phyloP scores from a whole-genome alignment of 768 basidiomycete genomes.

The Trametes coccinea region DNA sequence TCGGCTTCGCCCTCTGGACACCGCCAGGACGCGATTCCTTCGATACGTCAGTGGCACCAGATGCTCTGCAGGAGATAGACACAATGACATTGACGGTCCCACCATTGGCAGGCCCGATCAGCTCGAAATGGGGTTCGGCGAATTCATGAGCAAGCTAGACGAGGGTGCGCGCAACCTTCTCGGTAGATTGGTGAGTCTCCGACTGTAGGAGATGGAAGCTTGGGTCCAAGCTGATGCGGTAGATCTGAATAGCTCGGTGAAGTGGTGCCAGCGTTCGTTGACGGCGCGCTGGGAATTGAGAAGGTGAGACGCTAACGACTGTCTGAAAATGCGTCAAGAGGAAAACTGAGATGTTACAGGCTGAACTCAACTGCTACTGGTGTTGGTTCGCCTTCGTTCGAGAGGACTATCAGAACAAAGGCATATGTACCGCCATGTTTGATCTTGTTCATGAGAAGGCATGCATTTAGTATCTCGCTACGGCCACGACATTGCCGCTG shows the following conservation, averaged over 20 bases:
- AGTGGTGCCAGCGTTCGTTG: not conserved
- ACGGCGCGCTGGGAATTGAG: not conserved
- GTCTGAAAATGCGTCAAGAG: no score
- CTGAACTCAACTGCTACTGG: slow-evolving; percentile 16
- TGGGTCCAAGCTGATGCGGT: no score
- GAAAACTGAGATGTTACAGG: not conserved
- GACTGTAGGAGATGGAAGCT: not conserved
- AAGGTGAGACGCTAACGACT: not conserved
- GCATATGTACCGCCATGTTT: slow-evolving; percentile 16
- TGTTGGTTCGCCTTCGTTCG: slow-evolving; percentile 21
- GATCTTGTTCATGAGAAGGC: slow-evolving; percentile 14
- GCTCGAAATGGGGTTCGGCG: not conserved
- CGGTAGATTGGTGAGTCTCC: not conserved
- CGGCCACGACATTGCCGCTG: not conserved
- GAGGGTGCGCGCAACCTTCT: not conserved
- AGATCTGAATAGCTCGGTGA: not conserved
- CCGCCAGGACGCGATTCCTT: slow-evolving; percentile 7
- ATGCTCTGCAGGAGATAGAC: not conserved
- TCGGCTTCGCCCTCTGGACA: slow-evolving; percentile 18
- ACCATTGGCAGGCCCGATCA: not conserved
- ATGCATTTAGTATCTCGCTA: not conserved
- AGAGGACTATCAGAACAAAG: slow-evolving; percentile 21
- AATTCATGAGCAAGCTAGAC: not conserved
- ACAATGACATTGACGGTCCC: not conserved
- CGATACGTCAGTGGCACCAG: slow-evolving; percentile 12